Base-by-base conservation (phyloP, 768 basidiomycete species). In the Trametes maxima region DNA sequence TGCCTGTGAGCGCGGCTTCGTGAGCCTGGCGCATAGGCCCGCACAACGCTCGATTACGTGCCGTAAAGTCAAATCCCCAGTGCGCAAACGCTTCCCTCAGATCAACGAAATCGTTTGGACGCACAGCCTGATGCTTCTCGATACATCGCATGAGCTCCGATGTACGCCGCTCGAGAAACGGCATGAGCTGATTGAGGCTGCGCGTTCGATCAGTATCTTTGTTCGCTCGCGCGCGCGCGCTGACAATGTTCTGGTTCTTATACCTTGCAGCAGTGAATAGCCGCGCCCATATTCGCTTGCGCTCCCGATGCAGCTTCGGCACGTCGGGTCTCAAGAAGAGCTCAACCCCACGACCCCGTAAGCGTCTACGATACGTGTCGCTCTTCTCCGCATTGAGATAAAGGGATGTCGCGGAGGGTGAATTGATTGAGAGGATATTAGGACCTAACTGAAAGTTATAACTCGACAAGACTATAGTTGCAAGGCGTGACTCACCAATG, bases 331-430 rank as follows among this genome's bases (percentile, higher is more conserved):
- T 70, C 28, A 68, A 72, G 63, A 77, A 76, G 73, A 22, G 73
- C 57, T 16, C n/a, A n/a, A n/a, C n/a, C n/a, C n/a, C n/a, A 68
- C 68, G 24, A 39, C 28, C 55, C 35, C 21, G 57, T 43, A 19
- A 70, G n/a, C n/a, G 67, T 5, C 58, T 59, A n/a, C 59, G 55
- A 51, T 76, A 76, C 0, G 72, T 67, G 16, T 68, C 65, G 59
- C 70, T 70, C 59, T 74, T 75, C 49, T 74, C 68, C 62, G 66
- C 62, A 40, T 50, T 53, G 2, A 57, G 54, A 42, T 75, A 76
- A n/a, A 75, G 62, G 0, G 69, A 60, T 6, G 55, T 46, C 5
- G 72, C 60, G 0, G 68, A 68, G 16, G 63, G 56, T 1, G 71
- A 68, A 48, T 73, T 69, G 28, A 76, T 71, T 2, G 74, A 72